Conservation (phyloP, 1,284 basidiomycete species). For the Gymnopus androsaceus region DNA sequence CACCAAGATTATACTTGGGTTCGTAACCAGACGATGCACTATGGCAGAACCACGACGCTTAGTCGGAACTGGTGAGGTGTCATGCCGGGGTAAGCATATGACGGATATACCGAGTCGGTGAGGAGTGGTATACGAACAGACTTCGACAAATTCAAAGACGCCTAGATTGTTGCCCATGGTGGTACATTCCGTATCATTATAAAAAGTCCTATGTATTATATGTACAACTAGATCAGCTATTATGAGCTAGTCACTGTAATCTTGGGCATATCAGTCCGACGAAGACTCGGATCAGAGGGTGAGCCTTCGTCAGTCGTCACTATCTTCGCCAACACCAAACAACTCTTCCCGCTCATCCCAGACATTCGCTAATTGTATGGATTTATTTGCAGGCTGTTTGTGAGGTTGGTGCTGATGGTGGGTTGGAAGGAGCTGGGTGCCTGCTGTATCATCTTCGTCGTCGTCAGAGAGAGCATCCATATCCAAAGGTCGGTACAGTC, state of each 20-base stretch:
- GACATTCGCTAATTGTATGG: conserved; percentile 54
- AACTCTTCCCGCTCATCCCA: conserved; percentile 80
- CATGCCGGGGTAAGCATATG: too few species aligned
- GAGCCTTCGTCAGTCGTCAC: conserved; percentile 52
- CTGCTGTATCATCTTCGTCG: conserved; percentile 55
- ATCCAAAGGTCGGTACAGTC: conserved; percentile 71
- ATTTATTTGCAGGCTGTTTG: not conserved
- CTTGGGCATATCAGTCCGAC: too few species aligned
- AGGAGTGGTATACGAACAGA: conserved; percentile 28
- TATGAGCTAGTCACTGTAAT: too few species aligned
- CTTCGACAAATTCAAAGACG: not conserved
- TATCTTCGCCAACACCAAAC: conserved; percentile 68
- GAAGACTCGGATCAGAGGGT: conserved; percentile 1
- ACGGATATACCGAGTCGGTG: too few species aligned
- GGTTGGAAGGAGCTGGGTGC: conserved; percentile 61
- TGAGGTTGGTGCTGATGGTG: conserved; percentile 35
- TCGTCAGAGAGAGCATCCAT: conserved; percentile 53
- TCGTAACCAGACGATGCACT: too few species aligned
- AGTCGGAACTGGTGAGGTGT: too few species aligned
- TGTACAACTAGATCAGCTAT: too few species aligned
- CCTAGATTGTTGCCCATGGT: too few species aligned
- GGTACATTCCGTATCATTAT: not conserved
- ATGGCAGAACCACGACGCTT: too few species aligned
- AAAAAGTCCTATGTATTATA: not conserved
- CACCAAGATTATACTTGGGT: too few species aligned